Evolutionary conservation across 495 filamentous ascomycete genomes (phyloP), one percentile per base, ranked within the genome.

Genomic region (Penicillium subrubescens): DNA sequence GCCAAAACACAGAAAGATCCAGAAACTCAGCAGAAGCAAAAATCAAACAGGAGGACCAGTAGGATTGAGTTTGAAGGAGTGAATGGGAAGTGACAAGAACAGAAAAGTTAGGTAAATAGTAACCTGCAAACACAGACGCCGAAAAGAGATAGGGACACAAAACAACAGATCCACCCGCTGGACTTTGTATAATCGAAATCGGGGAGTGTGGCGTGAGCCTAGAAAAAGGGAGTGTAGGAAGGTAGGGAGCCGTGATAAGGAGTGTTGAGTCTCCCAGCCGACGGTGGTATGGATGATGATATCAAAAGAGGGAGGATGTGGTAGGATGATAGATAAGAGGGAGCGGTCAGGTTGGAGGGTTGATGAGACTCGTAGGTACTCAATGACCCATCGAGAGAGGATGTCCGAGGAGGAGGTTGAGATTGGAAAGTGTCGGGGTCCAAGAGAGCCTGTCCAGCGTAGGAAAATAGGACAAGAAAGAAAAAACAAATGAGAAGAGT

Each of bases 161-260:
- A 55, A 67, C 57, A 67, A 64, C 33, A 70, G 61, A 73, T 73
- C 69, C 66, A 71, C 66, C 67, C 71, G 69, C 66, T 71, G 59
- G 64, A 67, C 69, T 72, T 71, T 70, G 69, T 67, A 68, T 68
- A 71, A 68, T 68, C 62, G 54, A 60, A 57, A 63, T 61, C 64
- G 66, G 61, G 51, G 61, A 41, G 44, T 54, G 63, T 52, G 61
- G 55, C 53, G 43, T 57, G 56, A 68, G 55, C 60, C 64, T 34
- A 50, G 25, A 55, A 33, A 59, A 70, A 68, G 68, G 54, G 71
- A 69, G 54, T 67, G 71, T 73, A 37, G 60, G 52, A 37, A 56
- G 60, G 64, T 67, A 61, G 33, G 56, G 15, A 25, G 35, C 33
- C 11, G 27, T 58, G 35, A 51, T 67, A 73, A 72, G 60, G 71